Conservation (phyloP, 2,329 filamentous ascomycete species). For the Akanthomyces uredinophilus region DNA sequence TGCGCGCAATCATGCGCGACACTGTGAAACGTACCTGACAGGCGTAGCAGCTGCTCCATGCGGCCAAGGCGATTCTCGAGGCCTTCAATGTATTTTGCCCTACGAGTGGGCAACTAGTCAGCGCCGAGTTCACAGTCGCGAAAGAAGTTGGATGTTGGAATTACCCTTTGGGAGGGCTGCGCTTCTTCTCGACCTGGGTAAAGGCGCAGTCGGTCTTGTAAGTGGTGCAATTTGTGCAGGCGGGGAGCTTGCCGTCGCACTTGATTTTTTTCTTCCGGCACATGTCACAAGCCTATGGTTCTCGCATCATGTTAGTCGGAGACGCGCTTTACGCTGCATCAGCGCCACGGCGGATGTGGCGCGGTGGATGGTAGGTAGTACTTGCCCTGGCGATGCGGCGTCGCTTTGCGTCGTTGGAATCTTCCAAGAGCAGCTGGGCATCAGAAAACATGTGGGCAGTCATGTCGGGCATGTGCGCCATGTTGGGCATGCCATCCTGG, state of each 20-base stretch:
- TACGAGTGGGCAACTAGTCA: slow-evolving; percentile 31
- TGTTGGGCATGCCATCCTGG: slow-evolving; percentile 51
- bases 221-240: slow-evolving; percentile 93
- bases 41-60: slow-evolving; percentile 85
- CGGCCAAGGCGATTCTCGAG: slow-evolving; percentile 90
- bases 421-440: slow-evolving; percentile 52
- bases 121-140: not conserved
- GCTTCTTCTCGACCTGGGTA: slow-evolving; percentile 98
- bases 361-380: not conserved
- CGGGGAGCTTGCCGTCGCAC: slow-evolving; percentile 91
- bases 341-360: too few relatives aligned
- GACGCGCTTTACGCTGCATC: not conserved
- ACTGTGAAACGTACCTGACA: slow-evolving; percentile 57
- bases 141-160: slow-evolving; percentile 20
- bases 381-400: slow-evolving; percentile 81
- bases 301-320: not conserved
- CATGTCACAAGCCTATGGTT: slow-evolving; percentile 79
- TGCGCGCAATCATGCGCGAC: not conserved
- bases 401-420: slow-evolving; percentile 78
- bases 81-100: slow-evolving; percentile 96
- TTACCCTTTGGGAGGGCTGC: slow-evolving; percentile 93
- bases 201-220: slow-evolving; percentile 98
- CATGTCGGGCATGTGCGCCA: slow-evolving; percentile 52
- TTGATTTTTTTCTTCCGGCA: slow-evolving; percentile 97
- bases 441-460: slow-evolving; percentile 57